These are phyloP conservation scores for Paecilomyces sp. DNA, from an alignment of 2,329 filamentous ascomycete species.

Conservation along the genomic window DNA sequence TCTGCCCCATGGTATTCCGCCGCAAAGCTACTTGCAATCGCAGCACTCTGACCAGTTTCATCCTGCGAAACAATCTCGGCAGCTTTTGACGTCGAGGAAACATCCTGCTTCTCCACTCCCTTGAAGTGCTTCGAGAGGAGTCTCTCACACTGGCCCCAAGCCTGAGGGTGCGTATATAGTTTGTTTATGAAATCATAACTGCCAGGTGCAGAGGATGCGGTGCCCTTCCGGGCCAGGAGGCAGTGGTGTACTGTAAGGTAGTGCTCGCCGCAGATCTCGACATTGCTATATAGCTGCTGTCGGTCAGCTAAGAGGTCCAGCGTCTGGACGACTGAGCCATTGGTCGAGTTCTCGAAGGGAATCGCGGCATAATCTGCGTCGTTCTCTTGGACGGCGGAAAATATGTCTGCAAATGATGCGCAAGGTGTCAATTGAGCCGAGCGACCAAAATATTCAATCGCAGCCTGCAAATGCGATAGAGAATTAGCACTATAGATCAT, in stretches of 20 bases:
- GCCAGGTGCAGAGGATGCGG: conserved; percentile 7
- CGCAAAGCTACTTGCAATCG: conserved; percentile 70
- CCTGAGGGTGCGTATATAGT: conserved; percentile 90
- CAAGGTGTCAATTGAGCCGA: conserved; percentile 25
- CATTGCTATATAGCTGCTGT: conserved; percentile 53
- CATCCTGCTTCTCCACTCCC: conserved; percentile 71
- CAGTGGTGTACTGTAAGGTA: conserved; percentile 88
- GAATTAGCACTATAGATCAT: background rate
- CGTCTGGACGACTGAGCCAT: conserved; percentile 85
- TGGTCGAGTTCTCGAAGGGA: conserved; percentile 93
- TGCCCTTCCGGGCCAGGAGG: conserved; percentile 51
- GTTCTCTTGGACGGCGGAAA: conserved; percentile 65
- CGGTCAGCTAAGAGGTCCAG: conserved; percentile 82
- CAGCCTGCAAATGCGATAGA: conserved; percentile 37
- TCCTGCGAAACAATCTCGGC: conserved; percentile 65
- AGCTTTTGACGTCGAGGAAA: conserved; percentile 76
- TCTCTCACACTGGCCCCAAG: conserved; percentile 78
- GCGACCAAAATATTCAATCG: conserved; percentile 44
- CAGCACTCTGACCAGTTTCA: conserved; percentile 56
- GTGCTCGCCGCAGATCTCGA: conserved; percentile 73
- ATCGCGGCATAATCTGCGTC: conserved; percentile 68
- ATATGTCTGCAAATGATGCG: conserved; percentile 56
- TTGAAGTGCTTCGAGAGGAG: conserved; percentile 68
- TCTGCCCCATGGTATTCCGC: conserved; percentile 62
- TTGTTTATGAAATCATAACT: conserved; percentile 57